Evolutionary conservation across 441 rosid species (phyloP), one percentile per base, ranked within the genome.

Genomic region (Hura crepitans): DNA sequence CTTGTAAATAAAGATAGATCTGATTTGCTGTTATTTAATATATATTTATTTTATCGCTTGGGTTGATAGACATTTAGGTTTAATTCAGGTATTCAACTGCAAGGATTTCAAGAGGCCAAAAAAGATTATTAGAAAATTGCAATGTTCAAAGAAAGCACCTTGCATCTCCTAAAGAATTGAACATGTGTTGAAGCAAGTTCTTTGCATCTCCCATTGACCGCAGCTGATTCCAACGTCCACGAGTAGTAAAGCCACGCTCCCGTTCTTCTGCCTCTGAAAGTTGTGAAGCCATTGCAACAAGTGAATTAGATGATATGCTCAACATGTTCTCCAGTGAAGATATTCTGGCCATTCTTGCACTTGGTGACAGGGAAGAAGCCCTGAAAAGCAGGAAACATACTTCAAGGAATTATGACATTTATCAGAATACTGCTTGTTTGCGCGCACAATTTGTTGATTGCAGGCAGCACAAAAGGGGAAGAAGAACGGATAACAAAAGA

Each of bases 191-290:
- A 75, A 92, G 98, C 81, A 95, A 83, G 81, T 82, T 92, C 88
- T 95, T 95, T 13, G 98, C 98, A 74, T 95, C 98, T 76, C 88
- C 97, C 99, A 95, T 95, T 70, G 98, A 95, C 11, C 96, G 91
- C 79, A 95, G 77, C 77, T 95, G 98, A 85, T 85, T 92, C 99
- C 99, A 95, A 56, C 97, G 97, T 20, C 99, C 99, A 79, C 97
- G 96, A 71, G 67, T 89, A 62, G 90, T 81, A 66, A 96, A 86
- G 25, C 83, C 89, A 66, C 98, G 95, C 61, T 95, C 99, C 25
- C 97, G 81, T 78, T 96, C 99, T 80, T 92, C 97, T 71, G 96
- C 98, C 83, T 95, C 99, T 23, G 98, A 95, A 70, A 95, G 97
- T 81, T 95, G 98, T 74, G 98, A 91, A 65, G 99, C 99, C 99